Base-by-base conservation (phyloP, 1,284 basidiomycete genomes). In the Termitomyces sp. region DNA sequence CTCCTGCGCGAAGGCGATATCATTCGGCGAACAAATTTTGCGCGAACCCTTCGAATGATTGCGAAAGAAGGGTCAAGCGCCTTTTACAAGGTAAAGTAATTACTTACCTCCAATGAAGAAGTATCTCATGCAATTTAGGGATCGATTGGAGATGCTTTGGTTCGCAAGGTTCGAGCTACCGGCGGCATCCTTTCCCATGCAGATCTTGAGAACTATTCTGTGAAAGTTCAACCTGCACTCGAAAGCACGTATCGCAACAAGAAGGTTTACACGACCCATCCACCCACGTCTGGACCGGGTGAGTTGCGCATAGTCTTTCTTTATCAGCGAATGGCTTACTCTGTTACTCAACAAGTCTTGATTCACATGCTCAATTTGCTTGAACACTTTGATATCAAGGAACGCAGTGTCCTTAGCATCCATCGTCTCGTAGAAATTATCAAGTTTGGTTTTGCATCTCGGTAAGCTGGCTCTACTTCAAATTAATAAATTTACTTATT, bases 231-330 rank as follows among this genome's bases (percentile, higher is more conserved):
- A 53, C 84, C 75, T 33, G 90, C 96, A 4, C 73, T 97, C 40
- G 68, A 84, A 64, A 89, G 91, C 4, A 83, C 79, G 0, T 98
- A 92, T 70, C 77, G 78, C 26, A 85, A 84, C 42, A 82, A 84
- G 62, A 91, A 82, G 56, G 78, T 98, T 24, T 97, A 92, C 70
- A 94, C 92, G 0, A 83, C 89, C 0, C 82, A 83, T 64, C 86
- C 90, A 9, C 95, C 94, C 5, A 87, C 89, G 3, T 91, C 85
- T 28, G 93, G 92, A 17, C 83, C 88, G 43, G 75, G 78, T 79
- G 58, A 52, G 70, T 64, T 30, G 3, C 8, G 13, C 8, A 24
- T 39, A 17, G 7, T 13, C 34, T 12, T 31, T 30, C 10, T 19
- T 40, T n/a, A 19, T 24, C 7, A 13, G 43, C 8, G 31, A 28